Percentiles rank a stretch among this genome's conserved stretches.
These are phyloP conservation scores for Scleroderma bovista DNA, from an alignment of 768 basidiomycete genomes.

Conservation along the genomic window DNA sequence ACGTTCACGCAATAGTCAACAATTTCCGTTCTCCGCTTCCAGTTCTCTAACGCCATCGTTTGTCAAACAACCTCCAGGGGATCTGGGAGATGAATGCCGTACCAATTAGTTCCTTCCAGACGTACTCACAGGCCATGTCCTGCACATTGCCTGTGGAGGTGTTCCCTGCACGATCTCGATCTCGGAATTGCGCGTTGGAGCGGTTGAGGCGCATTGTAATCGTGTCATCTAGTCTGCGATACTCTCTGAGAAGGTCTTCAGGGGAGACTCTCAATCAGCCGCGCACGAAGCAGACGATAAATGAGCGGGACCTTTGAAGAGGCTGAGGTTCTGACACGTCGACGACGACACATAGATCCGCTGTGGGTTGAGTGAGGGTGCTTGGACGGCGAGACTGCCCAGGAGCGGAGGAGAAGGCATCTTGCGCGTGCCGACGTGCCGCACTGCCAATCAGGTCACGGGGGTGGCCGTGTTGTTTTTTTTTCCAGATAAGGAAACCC, in stretches of 20 bases:
- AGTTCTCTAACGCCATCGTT: slow-evolving; percentile 41
- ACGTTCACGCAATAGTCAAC: slow-evolving; percentile 71
- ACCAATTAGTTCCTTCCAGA: slow-evolving; percentile 82
- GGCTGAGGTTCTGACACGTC: slow-evolving; percentile 68
- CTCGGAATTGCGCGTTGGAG: slow-evolving; percentile 68
- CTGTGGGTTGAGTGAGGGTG: slow-evolving; percentile 52
- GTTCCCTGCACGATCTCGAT: slow-evolving; percentile 53
- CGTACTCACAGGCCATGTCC: slow-evolving; percentile 66
- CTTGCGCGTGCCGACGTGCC: slow-evolving; percentile 23
- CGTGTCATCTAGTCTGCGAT: slow-evolving; percentile 73
- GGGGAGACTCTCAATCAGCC: slow-evolving; percentile 15
- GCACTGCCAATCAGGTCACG: slow-evolving; percentile 18
- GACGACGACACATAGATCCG: slow-evolving; percentile 66
- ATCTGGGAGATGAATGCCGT: slow-evolving; percentile 25
- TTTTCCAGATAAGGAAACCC: slow-evolving; percentile 27
- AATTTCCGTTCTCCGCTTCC: slow-evolving; percentile 69
- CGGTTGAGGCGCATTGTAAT: slow-evolving; percentile 80
- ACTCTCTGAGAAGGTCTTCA: slow-evolving; percentile 76
- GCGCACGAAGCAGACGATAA: neutral
- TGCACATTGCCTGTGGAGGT: slow-evolving; percentile 49
- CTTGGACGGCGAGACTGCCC: slow-evolving; percentile 67
- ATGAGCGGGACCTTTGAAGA: slow-evolving; percentile 59
- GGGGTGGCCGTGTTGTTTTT: slow-evolving; percentile 8
- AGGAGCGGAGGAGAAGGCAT: slow-evolving; percentile 47
- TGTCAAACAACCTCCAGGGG: slow-evolving; percentile 14